These are phyloP conservation scores for Claviceps pusilla DNA, from an alignment of 2,329 filamentous ascomycete genomes.

Conservation along the genomic window DNA sequence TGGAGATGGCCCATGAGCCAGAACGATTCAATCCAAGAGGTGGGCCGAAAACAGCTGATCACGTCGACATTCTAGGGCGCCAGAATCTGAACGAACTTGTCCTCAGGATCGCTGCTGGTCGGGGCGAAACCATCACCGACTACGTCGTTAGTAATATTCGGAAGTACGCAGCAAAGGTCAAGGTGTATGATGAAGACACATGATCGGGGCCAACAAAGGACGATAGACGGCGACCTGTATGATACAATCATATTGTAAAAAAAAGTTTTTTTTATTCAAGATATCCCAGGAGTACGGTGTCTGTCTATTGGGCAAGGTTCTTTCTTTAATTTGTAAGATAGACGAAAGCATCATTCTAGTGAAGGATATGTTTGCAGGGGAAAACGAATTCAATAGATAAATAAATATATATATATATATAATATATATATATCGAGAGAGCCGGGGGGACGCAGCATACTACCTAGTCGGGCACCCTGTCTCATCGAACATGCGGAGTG, in stretches of 20 bases:
- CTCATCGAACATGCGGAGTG: neutral
- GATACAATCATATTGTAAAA: neutral
- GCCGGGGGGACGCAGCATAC: neutral
- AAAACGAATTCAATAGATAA: neutral
- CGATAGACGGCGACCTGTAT: neutral
- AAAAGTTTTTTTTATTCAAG: no score
- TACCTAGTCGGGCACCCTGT: neutral
- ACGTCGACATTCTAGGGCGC: constrained; percentile 88
- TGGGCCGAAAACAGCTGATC: constrained; percentile 61
- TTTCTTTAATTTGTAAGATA: neutral
- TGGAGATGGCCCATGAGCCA: constrained; percentile 94
- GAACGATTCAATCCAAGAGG: constrained; percentile 77
- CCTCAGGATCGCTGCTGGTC: constrained; percentile 69
- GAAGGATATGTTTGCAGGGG: neutral
- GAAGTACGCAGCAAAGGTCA: constrained; percentile 69
- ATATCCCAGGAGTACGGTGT: neutral
- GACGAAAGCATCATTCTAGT: neutral
- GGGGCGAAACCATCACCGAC: constrained; percentile 64
- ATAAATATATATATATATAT: no score
- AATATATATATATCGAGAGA: neutral
- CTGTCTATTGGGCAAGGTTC: neutral
- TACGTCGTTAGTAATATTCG: constrained; percentile 66
- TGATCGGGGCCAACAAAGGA: neutral
- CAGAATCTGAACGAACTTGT: constrained; percentile 84
- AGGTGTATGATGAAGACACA: constrained; percentile 54